A percentile compares a stretch with the other conserved stretches of the same genome.
phyloP scores from a whole-genome alignment of 441 rosid genomes.

The Flueggea neowawraea region DNA sequence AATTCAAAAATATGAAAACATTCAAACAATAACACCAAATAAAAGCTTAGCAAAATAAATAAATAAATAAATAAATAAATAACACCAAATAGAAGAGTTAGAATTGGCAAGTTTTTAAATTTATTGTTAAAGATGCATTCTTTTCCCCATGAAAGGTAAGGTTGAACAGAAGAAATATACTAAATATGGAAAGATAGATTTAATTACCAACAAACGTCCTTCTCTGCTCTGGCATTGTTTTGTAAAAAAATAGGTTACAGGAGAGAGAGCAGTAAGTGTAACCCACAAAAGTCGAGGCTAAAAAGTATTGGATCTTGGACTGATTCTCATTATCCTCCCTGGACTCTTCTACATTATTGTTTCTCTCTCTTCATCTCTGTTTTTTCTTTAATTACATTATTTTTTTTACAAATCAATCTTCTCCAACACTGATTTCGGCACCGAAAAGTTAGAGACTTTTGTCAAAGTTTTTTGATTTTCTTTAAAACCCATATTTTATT shows the following conservation, averaged over 20 bases:
- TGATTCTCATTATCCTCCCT: not conserved
- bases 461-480: no score
- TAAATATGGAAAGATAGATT: no score
- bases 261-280: not conserved
- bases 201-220: no score
- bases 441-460: not conserved
- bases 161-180: no score
- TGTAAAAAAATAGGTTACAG: not conserved
- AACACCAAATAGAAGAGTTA: no score
- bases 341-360: conserved; percentile 11
- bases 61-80: no score
- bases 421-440: not conserved
- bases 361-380: not conserved
- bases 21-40: not conserved
- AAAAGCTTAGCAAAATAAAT: no score
- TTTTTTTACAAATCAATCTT: not conserved
- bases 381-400: not conserved
- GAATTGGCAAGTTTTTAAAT: no score
- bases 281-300: conserved; percentile 9
- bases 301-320: conserved; percentile 12
- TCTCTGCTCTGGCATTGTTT: no score
- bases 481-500: not conserved
- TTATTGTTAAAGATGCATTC: no score
- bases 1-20: not conserved
- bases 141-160: no score